Evolutionary conservation across 2,329 filamentous ascomycete genomes (phyloP), one percentile per base, ranked within the genome.

Genomic region (Diaporthe batatas): DNA sequence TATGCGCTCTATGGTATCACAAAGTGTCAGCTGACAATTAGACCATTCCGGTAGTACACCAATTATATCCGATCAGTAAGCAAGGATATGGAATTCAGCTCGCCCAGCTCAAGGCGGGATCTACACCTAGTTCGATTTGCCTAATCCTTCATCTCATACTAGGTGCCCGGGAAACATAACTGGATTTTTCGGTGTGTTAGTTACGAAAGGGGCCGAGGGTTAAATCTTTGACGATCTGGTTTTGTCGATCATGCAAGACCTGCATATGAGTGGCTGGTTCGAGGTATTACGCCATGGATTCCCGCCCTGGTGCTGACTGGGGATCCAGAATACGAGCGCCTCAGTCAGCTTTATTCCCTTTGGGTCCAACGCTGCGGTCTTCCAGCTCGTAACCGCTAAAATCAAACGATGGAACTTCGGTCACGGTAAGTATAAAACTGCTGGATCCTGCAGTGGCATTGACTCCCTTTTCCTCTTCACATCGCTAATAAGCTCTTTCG

Each of bases 291-390:
- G 59, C 59, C 18, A 65, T 16, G 44, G 44, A 67, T 39, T 67
- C 47, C 14, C 6, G 29, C 47, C 18, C n/a, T 23, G 62, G n/a
- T 23, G 62, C 62, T 67, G 47, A 67, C 62, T 25, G 62, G 10
- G 0, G 12, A 36, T 11, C 14, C 7, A 16, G 7, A 39, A 53
- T 25, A 67, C 32, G 47, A 67, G 47, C 62, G n/a, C 47, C 18
- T 39, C 32, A 53, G 47, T 67, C 47, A 67, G 62, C 62, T 67
- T 67, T 36, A 53, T 53, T 32, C 21, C 29, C 23, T n/a, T 34
- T 36, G 6, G 12, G 29, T 53, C 47, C 47, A 39, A 53, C 62
- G 32, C 51, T 53, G 47, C 62, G 51, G 51, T 14, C 7, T 39
- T 53, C 25, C 62, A 67, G 62, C 62, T 67, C 47, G 7, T 14